Percentiles rank a stretch among this genome's conserved stretches.
These are phyloP conservation scores for Juglanconis oblonga DNA, from an alignment of 2,329 filamentous ascomycete species.

Conservation along the genomic window DNA sequence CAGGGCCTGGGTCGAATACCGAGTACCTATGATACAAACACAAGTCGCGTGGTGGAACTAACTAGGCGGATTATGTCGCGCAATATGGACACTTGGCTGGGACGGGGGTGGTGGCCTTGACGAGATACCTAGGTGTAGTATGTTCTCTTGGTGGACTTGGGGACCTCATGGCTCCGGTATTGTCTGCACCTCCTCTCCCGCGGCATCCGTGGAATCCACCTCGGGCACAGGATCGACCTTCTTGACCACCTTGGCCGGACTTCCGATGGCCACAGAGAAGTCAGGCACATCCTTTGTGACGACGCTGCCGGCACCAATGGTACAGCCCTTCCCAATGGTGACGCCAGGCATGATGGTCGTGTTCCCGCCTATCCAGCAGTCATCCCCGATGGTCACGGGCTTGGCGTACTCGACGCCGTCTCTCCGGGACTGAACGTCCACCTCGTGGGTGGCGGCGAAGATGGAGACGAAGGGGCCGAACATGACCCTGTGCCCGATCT, in stretches of 20 bases:
- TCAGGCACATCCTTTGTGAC: slow-evolving; percentile 48
- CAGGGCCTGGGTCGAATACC: no score
- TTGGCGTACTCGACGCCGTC: slow-evolving; percentile 46
- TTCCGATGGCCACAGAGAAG: slow-evolving; percentile 46
- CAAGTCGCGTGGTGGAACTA: no score
- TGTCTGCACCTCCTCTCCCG: neutral
- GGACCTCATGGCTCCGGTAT: slow-evolving; percentile 9
- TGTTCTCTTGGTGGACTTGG: no score
- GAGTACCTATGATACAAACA: no score
- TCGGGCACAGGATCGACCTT: slow-evolving; percentile 38
- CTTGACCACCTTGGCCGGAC: slow-evolving; percentile 47
- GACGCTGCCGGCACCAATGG: slow-evolving; percentile 47
- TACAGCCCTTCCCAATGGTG: slow-evolving; percentile 50
- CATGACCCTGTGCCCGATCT: slow-evolving; percentile 67
- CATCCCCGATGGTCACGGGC: slow-evolving; percentile 46
- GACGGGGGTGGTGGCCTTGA: neutral
- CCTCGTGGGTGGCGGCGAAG: slow-evolving; percentile 69
- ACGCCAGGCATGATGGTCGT: slow-evolving; percentile 50
- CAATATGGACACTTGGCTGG: no score
- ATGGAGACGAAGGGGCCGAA: slow-evolving; percentile 71
- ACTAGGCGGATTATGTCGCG: no score
- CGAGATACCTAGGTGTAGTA: no score
- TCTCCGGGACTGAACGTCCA: slow-evolving; percentile 52
- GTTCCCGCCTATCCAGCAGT: slow-evolving; percentile 55
- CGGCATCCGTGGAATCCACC: slow-evolving; percentile 17